Conservation (phyloP, 1,284 basidiomycete genomes). For the Ceratorhiza oryzae-sativae region DNA sequence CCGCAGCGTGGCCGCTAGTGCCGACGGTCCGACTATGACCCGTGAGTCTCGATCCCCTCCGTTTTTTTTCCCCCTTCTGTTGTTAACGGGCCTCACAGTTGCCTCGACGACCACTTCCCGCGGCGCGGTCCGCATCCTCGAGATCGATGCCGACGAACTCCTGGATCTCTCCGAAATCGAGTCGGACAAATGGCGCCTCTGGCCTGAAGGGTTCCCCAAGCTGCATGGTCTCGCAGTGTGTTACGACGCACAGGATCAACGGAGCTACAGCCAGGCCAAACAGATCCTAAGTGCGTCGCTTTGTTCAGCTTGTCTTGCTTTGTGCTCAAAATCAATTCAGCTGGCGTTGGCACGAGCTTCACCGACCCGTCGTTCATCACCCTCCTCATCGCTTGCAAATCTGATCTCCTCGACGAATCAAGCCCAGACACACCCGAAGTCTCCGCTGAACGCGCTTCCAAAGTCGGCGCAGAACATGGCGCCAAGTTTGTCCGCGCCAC, state of each 20-base stretch:
- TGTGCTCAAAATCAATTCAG: neutral
- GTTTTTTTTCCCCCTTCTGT: neutral
- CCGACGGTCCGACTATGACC: slow-evolving; percentile 33
- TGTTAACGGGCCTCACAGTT: slow-evolving; percentile 22
- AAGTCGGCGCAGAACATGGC: slow-evolving; percentile 4
- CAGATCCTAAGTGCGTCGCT: slow-evolving; percentile 39
- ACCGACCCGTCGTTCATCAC: slow-evolving; percentile 62
- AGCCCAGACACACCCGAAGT: neutral
- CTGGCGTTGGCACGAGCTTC: slow-evolving; percentile 51
- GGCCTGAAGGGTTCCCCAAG: slow-evolving; percentile 60
- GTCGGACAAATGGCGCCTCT: slow-evolving; percentile 43
- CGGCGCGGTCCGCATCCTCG: slow-evolving; percentile 59
- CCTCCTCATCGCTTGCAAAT: slow-evolving; percentile 78
- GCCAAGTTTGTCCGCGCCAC: slow-evolving; percentile 6
- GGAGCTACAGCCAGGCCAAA: slow-evolving; percentile 69
- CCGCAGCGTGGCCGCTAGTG: slow-evolving; percentile 10
- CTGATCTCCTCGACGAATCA: slow-evolving; percentile 56
- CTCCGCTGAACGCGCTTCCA: slow-evolving; percentile 4
- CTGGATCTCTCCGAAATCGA: slow-evolving; percentile 41
- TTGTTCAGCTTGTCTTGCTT: slow-evolving; percentile 22
- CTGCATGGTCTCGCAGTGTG: slow-evolving; percentile 76
- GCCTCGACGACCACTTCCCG: slow-evolving; percentile 30
- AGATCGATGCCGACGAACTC: slow-evolving; percentile 57
- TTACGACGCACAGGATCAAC: slow-evolving; percentile 68
- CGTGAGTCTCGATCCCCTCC: neutral